Conservation (phyloP, 768 basidiomycete genomes). For the Lactifluus piperatus region DNA sequence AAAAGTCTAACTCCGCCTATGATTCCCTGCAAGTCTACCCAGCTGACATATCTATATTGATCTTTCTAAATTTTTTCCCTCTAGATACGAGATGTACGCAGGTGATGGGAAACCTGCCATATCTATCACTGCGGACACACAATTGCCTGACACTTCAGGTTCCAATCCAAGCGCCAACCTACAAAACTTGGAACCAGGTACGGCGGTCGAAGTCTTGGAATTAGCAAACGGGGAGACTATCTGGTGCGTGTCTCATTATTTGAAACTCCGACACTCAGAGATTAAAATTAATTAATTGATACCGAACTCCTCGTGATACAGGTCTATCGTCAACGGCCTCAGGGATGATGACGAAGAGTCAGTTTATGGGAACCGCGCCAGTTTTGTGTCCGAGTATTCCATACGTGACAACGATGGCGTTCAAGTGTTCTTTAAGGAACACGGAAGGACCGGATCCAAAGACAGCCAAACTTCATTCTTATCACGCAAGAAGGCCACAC, state of each 20-base stretch:
- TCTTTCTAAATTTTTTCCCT: conserved; percentile 10
- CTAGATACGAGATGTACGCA: conserved; percentile 74
- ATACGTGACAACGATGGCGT: conserved; percentile 50
- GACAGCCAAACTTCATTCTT: conserved; percentile 50
- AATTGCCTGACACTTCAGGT: conserved; percentile 23
- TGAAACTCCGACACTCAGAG: neutral
- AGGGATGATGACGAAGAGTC: conserved; percentile 71
- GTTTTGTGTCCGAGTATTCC: conserved; percentile 71
- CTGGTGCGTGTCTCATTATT: conserved; percentile 51
- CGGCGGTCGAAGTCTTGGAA: conserved; percentile 72
- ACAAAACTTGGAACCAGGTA: conserved; percentile 37
- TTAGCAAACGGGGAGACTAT: conserved; percentile 83
- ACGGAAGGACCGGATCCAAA: conserved; percentile 56
- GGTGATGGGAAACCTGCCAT: conserved; percentile 42
- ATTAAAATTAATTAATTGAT: conserved; percentile 16
- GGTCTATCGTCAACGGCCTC: conserved; percentile 79
- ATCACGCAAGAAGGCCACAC: conserved; percentile 48
- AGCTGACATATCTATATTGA: conserved; percentile 12
- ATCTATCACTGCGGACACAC: conserved; percentile 28
- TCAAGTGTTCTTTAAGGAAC: conserved; percentile 72
- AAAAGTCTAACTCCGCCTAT: conserved; percentile 63
- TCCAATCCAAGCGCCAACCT: conserved; percentile 22
- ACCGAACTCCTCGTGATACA: conserved; percentile 26
- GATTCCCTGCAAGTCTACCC: conserved; percentile 61
- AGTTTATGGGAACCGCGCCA: conserved; percentile 54